Evolutionary conservation across 2,329 filamentous ascomycete species (phyloP).

Genomic region (Coniochaeta prunicola): DNA sequence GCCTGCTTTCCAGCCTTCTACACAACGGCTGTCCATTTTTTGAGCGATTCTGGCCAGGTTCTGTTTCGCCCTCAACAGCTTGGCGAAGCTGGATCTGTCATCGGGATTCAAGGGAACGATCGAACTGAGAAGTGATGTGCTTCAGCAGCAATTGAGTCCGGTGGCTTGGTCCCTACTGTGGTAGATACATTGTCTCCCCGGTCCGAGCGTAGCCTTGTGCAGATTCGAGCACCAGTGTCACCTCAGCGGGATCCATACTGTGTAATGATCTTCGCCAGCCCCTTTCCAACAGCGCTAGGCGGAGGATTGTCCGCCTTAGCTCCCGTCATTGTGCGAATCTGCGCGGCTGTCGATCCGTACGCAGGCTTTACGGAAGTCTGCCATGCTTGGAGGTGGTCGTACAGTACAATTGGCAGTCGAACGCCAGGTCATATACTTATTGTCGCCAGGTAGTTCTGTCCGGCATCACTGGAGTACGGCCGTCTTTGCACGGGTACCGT

Average conservation of each 20-base stretch:
- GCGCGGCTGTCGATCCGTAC: background rate
- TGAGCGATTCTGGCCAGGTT: background rate
- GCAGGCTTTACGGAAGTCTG: background rate
- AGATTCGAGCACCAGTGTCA: background rate
- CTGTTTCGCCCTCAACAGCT: background rate
- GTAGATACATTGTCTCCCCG: background rate
- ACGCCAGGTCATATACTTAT: too few relatives aligned
- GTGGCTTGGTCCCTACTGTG: background rate
- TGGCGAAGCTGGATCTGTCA: background rate
- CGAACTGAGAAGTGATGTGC: background rate
- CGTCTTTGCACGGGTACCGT: background rate
- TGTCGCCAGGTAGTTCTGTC: too few relatives aligned
- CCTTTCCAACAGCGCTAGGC: background rate
- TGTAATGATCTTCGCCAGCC: slow-evolving; percentile 1
- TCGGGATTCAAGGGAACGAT: background rate
- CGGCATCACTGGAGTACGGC: too few relatives aligned
- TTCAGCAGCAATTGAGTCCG: background rate
- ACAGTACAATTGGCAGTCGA: too few relatives aligned
- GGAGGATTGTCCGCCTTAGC: background rate
- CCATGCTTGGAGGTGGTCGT: too few relatives aligned
- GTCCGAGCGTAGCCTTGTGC: background rate
- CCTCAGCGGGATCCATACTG: background rate
- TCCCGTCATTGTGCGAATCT: background rate
- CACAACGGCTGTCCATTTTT: too few relatives aligned
- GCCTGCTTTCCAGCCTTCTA: too few relatives aligned